Conservation (phyloP, 352 stramenopile genomes). For the Phytophthora tentaculata region DNA sequence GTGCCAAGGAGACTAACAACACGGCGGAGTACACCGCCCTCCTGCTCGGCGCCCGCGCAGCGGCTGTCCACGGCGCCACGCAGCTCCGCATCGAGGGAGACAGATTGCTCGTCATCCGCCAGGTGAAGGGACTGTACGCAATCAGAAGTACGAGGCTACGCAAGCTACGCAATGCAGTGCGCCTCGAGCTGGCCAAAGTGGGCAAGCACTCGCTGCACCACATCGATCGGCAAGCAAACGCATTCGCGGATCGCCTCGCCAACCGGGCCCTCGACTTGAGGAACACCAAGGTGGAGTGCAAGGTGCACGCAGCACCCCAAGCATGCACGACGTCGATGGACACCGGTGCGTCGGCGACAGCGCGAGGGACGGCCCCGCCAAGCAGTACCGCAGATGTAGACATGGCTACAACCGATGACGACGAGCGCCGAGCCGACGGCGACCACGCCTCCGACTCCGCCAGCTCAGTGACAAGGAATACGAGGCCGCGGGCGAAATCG, state of each 20-base stretch:
- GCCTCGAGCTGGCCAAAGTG: not conserved
- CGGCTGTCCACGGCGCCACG: constrained; percentile 7
- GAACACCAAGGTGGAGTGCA: too few relatives aligned
- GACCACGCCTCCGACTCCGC: constrained; percentile 9
- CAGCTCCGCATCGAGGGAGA: not conserved
- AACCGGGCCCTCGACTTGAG: constrained; percentile 10
- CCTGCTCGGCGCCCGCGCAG: constrained; percentile 18
- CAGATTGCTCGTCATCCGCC: constrained; percentile 17
- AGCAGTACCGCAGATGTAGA: too few relatives aligned
- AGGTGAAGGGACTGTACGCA: constrained; percentile 12
- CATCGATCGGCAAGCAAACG: constrained; percentile 32
- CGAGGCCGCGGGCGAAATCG: not conserved
- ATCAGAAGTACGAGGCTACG: not conserved
- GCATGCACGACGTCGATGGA: too few relatives aligned
- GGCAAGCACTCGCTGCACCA: constrained; percentile 6
- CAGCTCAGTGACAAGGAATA: constrained; percentile 1
- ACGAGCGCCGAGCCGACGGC: not conserved
- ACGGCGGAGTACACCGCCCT: constrained; percentile 35
- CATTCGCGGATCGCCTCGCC: constrained; percentile 22
- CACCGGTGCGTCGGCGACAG: too few relatives aligned
- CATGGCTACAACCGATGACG: too few relatives aligned
- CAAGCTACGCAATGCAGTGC: not conserved
- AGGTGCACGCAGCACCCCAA: not conserved
- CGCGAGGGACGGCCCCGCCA: too few relatives aligned
- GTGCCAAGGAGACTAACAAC: constrained; percentile 31